Base-by-base conservation (phyloP, 352 stramenopile species). In the Pilasporangium apinafurcum region DNA sequence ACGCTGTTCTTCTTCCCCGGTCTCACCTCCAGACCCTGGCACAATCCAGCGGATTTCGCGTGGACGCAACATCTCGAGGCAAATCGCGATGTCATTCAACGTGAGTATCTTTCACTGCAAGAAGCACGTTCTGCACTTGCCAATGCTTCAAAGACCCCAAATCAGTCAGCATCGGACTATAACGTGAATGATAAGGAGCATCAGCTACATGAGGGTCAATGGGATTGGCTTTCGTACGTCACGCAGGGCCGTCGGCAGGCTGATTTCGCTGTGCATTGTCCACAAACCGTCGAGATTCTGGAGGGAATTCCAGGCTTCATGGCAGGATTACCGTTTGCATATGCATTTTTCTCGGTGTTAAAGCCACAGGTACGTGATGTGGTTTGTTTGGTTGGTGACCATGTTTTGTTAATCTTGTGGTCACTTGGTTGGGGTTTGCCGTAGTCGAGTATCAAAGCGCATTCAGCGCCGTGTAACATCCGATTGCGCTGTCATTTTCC, bases 321-420 rank as follows among this genome's bases (percentile, higher is more conserved):
- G 75, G 73, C 79, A 10, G 72, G 66, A 1, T 82, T 92, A 29
- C 95, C 95, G 8, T 98, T 99, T 67, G 86, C 86, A 12, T 98
- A 97, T 65, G 71, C 79, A 17, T 98, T 98, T 65, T 98, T 98
- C 70, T 97, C 86, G 20, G 96, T 95, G 12, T 72, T 99, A 44
- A 84, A 97, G 55, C 68, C 68, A 0, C 60, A 94, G 42, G 86
- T 87, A 17, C 56, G 48, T 7, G 21, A 35, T 17, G 52, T 38
- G 44, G 30, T 33, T 14, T 1, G 8, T 22, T 13, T 30, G 18
- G n/a, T 54, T 12, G 12, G 10, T 21, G 25, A 9, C 8, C 17
- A 34, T 34, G 21, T 13, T 21, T 42, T 9, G 8, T 28, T 39
- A 25, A 39, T 20, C 22, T 0, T 4, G 18, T 34, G 10, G 22